Evolutionary conservation across 352 stramenopile species (phyloP), one percentile per base, ranked within the genome.

Genomic region (Pythium oligandrum): DNA sequence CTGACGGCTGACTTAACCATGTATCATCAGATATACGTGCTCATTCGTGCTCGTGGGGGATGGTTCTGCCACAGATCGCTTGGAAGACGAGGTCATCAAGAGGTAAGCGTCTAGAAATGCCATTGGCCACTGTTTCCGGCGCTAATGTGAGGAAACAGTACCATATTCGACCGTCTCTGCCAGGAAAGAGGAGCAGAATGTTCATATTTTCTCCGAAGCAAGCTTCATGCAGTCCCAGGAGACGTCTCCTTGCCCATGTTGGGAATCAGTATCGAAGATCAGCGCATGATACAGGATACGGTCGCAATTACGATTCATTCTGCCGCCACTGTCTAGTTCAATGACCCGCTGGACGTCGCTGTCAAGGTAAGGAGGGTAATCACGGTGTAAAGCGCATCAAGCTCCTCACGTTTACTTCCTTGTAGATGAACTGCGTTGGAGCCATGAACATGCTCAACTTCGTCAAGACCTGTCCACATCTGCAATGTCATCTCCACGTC

Each of bases 261-360:
- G 33, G 82, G 80, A 2, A 64, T 95, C 0, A 78, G 58, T 40
- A 39, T 38, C 6, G 40, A 65, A 1, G 84, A 93, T 48, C 70
- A 73, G 8, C 43, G 31, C 0, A 39, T 83, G 39, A 40, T 91
- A 33, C 66, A 73, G 3, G 48, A 69, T 5, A 56, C 56, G 17
- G 66, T 80, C 48, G 71, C 93, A 31, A 73, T 95, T 53, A 71
- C 79, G 4, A 83, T 95, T 57, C 86, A 95, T 63, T 93, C 81
- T 11, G 86, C 83, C 6, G 86, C 86, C 6, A 91, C 82, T 0
- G 83, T 95, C 33, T 78, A 88, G 51, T 95, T 95, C 70, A 79
- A 90, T 59, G 86, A 95, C 40, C 82, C 82, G 5, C 75, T 95
- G 4, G 80, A 94, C n/a, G 73, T 90, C 36, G 86, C 86, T 3